Conservation (phyloP, 345 rosid species). For the Euphorbia lathyris region DNA sequence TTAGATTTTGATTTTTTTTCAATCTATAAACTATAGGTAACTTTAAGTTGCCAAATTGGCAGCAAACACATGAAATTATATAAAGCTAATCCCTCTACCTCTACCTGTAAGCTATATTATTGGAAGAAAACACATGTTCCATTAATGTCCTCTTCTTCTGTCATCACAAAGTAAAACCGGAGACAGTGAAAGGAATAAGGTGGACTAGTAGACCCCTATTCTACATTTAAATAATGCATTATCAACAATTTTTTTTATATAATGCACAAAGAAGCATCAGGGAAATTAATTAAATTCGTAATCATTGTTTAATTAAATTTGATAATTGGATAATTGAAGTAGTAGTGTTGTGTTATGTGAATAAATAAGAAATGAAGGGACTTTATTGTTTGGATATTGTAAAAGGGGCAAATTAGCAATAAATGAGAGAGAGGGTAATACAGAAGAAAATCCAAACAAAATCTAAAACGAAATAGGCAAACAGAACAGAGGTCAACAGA, state of each 20-base stretch:
- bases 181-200: not conserved
- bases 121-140: not conserved
- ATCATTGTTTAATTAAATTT: too few species aligned
- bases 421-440: constrained; percentile 9
- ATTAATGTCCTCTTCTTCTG: not conserved
- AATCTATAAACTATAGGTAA: not conserved
- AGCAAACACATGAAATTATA: not conserved
- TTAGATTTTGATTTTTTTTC: not conserved
- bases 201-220: not conserved
- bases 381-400: not conserved
- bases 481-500: constrained; percentile 26
- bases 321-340: too few species aligned
- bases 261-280: too few species aligned
- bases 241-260: too few species aligned
- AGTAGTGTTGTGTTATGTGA: not conserved
- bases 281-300: too few species aligned
- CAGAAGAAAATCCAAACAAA: constrained; percentile 30
- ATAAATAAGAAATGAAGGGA: not conserved
- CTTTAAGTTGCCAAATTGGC: not conserved
- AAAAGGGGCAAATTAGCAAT: not conserved
- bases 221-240: too few species aligned
- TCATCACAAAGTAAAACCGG: not conserved
- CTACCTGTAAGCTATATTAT: not conserved
- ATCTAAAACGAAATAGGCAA: constrained; percentile 14
- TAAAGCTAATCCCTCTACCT: not conserved